Conservation (phyloP, 164 flowering plant genomes). For the Piper betle region DNA sequence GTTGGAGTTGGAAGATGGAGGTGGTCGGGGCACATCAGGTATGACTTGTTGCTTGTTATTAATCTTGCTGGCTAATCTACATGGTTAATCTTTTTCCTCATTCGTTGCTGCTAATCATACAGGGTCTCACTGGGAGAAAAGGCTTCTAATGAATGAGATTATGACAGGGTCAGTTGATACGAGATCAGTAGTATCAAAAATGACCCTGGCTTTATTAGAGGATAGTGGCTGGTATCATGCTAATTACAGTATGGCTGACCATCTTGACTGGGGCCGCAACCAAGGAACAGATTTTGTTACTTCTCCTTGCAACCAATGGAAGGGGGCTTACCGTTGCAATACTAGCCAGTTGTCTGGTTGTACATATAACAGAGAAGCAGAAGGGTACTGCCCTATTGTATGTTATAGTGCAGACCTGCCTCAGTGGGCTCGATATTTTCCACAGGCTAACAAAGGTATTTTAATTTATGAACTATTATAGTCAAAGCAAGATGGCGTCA, state of each 20-base stretch:
- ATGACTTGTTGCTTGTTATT: slow-evolving; percentile 5
- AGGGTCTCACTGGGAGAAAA: slow-evolving; percentile 99
- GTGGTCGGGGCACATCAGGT: slow-evolving; percentile 99
- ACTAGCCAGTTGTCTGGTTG: slow-evolving; percentile 95
- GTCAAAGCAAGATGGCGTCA: background rate
- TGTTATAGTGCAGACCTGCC: slow-evolving; percentile 88
- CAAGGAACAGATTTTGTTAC: slow-evolving; percentile 95
- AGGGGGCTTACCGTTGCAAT: slow-evolving; percentile 96
- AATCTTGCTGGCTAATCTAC: slow-evolving; percentile 33
- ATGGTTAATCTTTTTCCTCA: background rate
- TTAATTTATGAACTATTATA: background rate
- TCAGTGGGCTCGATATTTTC: slow-evolving; percentile 93
- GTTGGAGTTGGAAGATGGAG: slow-evolving; percentile 96
- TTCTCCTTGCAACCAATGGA: slow-evolving; percentile 91
- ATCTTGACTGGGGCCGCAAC: slow-evolving; percentile 90
- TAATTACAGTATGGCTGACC: slow-evolving; percentile 94
- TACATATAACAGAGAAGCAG: slow-evolving; percentile 96
- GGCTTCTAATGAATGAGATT: slow-evolving; percentile 97
- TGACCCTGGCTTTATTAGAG: slow-evolving; percentile 93
- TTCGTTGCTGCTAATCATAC: slow-evolving; percentile 11
- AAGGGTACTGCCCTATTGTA: slow-evolving; percentile 97
- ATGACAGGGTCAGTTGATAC: slow-evolving; percentile 99
- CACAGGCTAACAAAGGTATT: slow-evolving; percentile 88
- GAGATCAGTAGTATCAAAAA: slow-evolving; percentile 92
- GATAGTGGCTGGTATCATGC: slow-evolving; percentile 99